Conservation (phyloP, 108 stramenopile genomes). For the Schizochytrium sp. region DNA sequence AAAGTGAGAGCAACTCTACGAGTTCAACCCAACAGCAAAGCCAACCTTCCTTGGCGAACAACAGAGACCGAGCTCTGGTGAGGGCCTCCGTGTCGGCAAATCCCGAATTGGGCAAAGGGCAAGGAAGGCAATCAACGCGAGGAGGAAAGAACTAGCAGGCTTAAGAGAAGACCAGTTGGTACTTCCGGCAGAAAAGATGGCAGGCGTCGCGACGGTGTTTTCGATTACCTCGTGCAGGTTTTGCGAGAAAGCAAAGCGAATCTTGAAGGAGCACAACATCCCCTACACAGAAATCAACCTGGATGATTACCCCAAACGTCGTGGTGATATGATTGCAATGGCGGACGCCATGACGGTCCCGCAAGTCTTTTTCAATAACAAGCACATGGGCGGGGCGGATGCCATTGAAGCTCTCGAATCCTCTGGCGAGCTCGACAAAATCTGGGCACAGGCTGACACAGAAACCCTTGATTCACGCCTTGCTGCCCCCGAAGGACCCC, state of each 20-base stretch:
- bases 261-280: not conserved
- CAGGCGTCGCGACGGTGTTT: not conserved
- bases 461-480: not conserved
- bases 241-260: slow-evolving; percentile 31
- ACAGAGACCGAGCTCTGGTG: no score
- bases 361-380: slow-evolving; percentile 15
- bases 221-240: slow-evolving; percentile 27
- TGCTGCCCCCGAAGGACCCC: not conserved
- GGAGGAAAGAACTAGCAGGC: no score
- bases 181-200: no score
- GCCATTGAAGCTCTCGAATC: not conserved
- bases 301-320: not conserved
- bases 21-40: no score
- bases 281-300: slow-evolving; percentile 27
- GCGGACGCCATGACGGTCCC: slow-evolving; percentile 19
- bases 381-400: slow-evolving; percentile 14
- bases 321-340: not conserved
- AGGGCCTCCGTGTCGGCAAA: no score
- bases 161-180: no score
- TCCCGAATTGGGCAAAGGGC: no score
- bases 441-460: not conserved
- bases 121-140: no score
- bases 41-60: no score
- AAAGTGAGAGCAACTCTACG: no score
- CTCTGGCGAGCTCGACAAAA: not conserved